Evolutionary conservation across 192 early-diverging fungal genomes (phyloP), one percentile per base, ranked within the genome.

Genomic region (Podila epicladia): DNA sequence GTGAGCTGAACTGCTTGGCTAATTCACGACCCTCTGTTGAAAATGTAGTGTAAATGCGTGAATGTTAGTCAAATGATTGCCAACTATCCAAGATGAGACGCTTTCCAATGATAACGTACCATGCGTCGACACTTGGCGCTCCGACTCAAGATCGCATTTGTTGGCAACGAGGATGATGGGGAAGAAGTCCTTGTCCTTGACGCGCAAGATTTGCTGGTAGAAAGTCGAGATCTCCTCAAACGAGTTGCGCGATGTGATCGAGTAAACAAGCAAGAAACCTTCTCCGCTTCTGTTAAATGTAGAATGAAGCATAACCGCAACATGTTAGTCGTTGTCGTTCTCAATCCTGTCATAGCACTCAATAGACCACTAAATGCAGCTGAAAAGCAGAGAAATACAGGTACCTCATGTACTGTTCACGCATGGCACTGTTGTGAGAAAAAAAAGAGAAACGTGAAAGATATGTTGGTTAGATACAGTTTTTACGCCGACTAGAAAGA

Each of bases 251-350:
- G 95, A 93, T 45, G 93, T 96, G 69, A 97, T 97, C 64, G 90
- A 92, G 84, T 97, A 98, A 20, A 96, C 95, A 15, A 97, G 87
- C 50, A 98, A 77, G 74, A 98, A 97, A 20, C 95, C 97, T 82
- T 98, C 96, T 58, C 97, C 95, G 58, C 94, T 95, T 11, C 95
- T 91, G 26, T 1, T 8, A 55, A 55, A 7, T 53, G 53, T 9
- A 6, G 22, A 26, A 55, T 55, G 24, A 55, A 26, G 50, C 41
- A 45, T 45, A 45, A 0, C 0, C 38, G 41, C 41, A 15, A 45
- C 41, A 45, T 45, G 41, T 45, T 45, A 45, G 41, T 11, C 41
- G 15, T 45, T 12, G 12, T 41, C 41, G 15, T 45, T 45, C 12
- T 45, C 15, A 17, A 17, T 17, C 13, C 2, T 45, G 15, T 2